Base-by-base conservation (phyloP, 106 monocot species). In the Agapanthus africanus region DNA sequence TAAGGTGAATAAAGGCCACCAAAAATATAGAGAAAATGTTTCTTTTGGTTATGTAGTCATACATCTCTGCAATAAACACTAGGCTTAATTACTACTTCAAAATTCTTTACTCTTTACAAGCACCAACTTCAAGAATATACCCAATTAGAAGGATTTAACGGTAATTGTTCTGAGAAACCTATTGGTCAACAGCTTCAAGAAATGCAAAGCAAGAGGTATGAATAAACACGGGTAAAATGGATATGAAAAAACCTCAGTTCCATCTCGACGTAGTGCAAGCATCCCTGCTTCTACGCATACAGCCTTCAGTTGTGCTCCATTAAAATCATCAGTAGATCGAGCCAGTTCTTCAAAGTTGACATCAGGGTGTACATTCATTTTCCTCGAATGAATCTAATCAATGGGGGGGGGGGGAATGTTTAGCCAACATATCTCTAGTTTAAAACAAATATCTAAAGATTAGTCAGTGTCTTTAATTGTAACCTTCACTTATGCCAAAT, bases 281-380 rank as follows among this genome's bases (percentile, higher is more conserved):
- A 97, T 97, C 54, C 95, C 92, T 52, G 95, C 95, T 80, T 97
- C 95, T 8, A 92, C 89, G 70, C 95, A 92, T 62, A 97, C 89
- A 9, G 95, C 95, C 73, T 97, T 97, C 42, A 97, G 47, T 37
- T 92, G 91, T 18, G 95, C 95, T 18, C 95, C 95, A 65, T 97
- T 97, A 67, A 89, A 97, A 75, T 87, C 95, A 59, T 92, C 91
- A 2, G 95, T 92, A 28, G 87, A 92, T 4, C 92, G 84, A 72
- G 95, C 91, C 67, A 97, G 67, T 68, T 92, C 95, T 79, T 97
- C 95, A 79, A 97, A 97, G 74, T 97, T 97, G 36, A 97, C 92
- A 80, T 97, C 95, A 33, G 91, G 88, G 59, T 97, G 59, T 22
- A 97, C 95, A 44, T 80, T 97, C 95, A 97, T 97, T 74, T 91